These are phyloP conservation scores for Hydnomerulius pinastri DNA, from an alignment of 768 basidiomycete species.

Conservation along the genomic window DNA sequence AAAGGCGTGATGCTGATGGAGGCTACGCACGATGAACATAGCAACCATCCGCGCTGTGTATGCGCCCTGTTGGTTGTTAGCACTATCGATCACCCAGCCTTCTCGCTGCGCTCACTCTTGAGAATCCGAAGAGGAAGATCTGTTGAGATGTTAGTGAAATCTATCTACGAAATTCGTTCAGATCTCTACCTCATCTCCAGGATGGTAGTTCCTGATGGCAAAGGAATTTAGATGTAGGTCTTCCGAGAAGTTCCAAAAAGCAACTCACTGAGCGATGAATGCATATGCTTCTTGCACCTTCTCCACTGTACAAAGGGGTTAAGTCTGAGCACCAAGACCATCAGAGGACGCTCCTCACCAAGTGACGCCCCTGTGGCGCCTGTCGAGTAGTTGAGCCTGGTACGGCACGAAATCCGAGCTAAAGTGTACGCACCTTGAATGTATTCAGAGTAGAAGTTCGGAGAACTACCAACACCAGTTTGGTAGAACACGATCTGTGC, in stretches of 20 bases:
- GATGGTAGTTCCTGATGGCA: conserved; percentile 58
- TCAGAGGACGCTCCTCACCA: conserved; percentile 38
- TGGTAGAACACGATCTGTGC: conserved; percentile 69
- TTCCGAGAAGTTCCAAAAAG: neutral
- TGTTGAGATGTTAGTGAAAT: conserved; percentile 27
- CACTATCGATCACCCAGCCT: neutral
- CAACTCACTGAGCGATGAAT: conserved; percentile 75
- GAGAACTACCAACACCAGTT: conserved; percentile 59
- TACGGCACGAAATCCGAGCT: neutral
- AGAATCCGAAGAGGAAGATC: conserved; percentile 82
- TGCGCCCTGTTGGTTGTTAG: conserved; percentile 52
- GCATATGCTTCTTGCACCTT: conserved; percentile 80
- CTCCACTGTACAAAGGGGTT: conserved; percentile 45
- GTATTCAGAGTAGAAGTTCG: conserved; percentile 57
- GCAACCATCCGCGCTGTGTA: conserved; percentile 78
- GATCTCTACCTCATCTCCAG: conserved; percentile 64
- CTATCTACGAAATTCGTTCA: neutral
- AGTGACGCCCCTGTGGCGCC: conserved; percentile 66
- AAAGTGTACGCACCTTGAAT: conserved; percentile 55
- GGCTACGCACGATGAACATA: conserved; percentile 58
- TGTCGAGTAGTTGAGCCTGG: conserved; percentile 28
- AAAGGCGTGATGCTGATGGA: conserved; percentile 2
- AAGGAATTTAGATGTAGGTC: neutral
- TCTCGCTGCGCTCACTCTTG: conserved; percentile 46
- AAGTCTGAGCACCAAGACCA: conserved; percentile 1